Base-by-base conservation (phyloP, 352 stramenopile species). In the Globisporangium alternatum region DNA sequence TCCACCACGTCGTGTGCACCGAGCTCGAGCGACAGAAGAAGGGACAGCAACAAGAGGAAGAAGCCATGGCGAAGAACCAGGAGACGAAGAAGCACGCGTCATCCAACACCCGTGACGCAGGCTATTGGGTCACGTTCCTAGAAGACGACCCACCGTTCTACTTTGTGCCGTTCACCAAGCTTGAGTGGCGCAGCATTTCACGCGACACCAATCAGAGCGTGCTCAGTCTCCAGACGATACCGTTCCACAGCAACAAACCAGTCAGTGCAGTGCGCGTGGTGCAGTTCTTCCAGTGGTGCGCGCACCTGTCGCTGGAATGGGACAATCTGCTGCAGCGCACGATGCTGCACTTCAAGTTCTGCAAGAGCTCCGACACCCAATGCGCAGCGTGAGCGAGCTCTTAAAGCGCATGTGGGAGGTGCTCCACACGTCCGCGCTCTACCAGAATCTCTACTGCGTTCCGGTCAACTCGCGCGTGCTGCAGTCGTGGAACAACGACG, bases 281-380 rank as follows among this genome's bases (percentile, higher is more conserved):
- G n/a, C 58, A 47, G 31, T 64, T 64, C 35, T 64, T 64, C 47
- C 47, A 57, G 31, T 58, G 58, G 45, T 17, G 33, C 22, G 21
- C 22, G 55, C n/a, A 49, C 17, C 19, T 33, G 35, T 35, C 43
- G 5, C 41, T 60, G 21, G 60, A 60, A 22, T 59, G 41, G 19
- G 39, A 60, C 31, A 19, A 53, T 1, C 15, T 17, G 19, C n/a
- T 48, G 17, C 37, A 45, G 12, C 28, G 28, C 19, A 17, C 10
- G 39, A 54, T 66, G 51, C 30, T 55, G 15, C 60, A 51, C 8
- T 66, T 55, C 31, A 37, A 66, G 31, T 66, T 66, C 30, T 30
- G 13, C 30, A 66, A 66, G 52, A 8, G 22, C 13, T 66, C 31
- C 61, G 43, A 1, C 22, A 51, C 1, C 45, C 62, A 0, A 31